A percentile compares a stretch with the other conserved stretches of the same genome.
Evolutionary conservation across 352 stramenopile genomes (phyloP).

Genomic region (Pythium diclinum): DNA sequence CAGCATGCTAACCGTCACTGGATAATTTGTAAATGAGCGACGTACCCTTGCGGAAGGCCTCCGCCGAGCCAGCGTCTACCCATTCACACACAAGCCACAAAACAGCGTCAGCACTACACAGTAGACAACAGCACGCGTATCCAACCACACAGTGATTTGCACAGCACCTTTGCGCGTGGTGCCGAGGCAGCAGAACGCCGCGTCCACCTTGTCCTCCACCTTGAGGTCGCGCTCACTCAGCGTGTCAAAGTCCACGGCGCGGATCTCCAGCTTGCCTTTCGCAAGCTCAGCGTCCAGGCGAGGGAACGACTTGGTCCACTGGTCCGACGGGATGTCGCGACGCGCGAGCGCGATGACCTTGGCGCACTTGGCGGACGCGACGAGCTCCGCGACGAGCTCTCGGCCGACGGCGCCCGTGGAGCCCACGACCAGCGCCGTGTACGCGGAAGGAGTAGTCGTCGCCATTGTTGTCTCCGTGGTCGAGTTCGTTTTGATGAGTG

Average conservation of each 20-base stretch:
- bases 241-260: slow-evolving; percentile 51
- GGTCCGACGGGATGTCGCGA: slow-evolving; percentile 44
- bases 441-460: no score
- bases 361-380: slow-evolving; percentile 46
- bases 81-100: background rate
- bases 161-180: slow-evolving; percentile 76
- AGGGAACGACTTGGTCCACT: slow-evolving; percentile 45
- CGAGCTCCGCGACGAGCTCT: slow-evolving; percentile 67
- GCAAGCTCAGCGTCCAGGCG: slow-evolving; percentile 37
- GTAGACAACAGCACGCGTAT: no score
- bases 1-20: no score
- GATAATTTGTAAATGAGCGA: background rate
- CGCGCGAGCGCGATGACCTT: slow-evolving; percentile 61
- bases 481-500: no score
- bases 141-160: no score
- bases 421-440: slow-evolving; percentile 70
- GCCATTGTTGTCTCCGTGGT: no score
- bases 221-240: slow-evolving; percentile 36
- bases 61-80: slow-evolving; percentile 18
- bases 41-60: slow-evolving; percentile 24
- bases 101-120: background rate
- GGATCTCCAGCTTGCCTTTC: slow-evolving; percentile 49
- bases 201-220: slow-evolving; percentile 47
- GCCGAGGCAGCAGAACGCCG: slow-evolving; percentile 68
- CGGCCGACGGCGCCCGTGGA: slow-evolving; percentile 70